Conservation (phyloP, 495 filamentous ascomycete species). For the Xylaria venustula region DNA sequence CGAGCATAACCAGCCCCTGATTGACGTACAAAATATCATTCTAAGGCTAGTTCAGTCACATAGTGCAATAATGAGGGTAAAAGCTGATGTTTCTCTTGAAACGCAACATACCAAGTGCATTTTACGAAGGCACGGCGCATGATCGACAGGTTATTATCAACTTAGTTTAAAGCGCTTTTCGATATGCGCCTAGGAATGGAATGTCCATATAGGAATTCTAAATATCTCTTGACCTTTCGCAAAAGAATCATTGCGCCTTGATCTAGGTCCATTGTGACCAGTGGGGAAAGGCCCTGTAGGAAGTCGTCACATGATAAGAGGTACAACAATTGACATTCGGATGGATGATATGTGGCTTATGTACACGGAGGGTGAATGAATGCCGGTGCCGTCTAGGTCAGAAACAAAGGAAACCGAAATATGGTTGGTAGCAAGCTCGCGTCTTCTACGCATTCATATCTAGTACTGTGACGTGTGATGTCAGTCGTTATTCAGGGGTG, state of each 20-base stretch:
- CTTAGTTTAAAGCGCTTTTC: too few species aligned
- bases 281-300: neutral
- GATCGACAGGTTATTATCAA: too few species aligned
- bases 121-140: too few species aligned
- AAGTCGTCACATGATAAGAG: neutral
- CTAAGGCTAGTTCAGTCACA: too few species aligned
- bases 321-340: neutral
- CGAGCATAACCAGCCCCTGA: too few species aligned
- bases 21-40: too few species aligned
- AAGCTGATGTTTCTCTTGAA: too few species aligned
- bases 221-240: neutral
- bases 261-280: neutral
- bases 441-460: constrained; percentile 1
- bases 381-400: constrained; percentile 9
- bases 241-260: neutral
- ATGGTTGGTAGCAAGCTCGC: neutral
- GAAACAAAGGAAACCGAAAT: constrained; percentile 9
- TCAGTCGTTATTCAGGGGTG: neutral
- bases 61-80: too few species aligned
- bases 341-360: constrained; percentile 13
- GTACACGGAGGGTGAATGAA: constrained; percentile 6
- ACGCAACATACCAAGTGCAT: too few species aligned
- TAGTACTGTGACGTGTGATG: neutral
- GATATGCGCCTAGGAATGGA: too few species aligned
- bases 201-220: too few species aligned